A percentile compares a stretch with the other conserved stretches of the same genome.
These are phyloP conservation scores for Pelagophyceae sp. DNA, from an alignment of 352 stramenopile species.

Conservation along the genomic window DNA sequence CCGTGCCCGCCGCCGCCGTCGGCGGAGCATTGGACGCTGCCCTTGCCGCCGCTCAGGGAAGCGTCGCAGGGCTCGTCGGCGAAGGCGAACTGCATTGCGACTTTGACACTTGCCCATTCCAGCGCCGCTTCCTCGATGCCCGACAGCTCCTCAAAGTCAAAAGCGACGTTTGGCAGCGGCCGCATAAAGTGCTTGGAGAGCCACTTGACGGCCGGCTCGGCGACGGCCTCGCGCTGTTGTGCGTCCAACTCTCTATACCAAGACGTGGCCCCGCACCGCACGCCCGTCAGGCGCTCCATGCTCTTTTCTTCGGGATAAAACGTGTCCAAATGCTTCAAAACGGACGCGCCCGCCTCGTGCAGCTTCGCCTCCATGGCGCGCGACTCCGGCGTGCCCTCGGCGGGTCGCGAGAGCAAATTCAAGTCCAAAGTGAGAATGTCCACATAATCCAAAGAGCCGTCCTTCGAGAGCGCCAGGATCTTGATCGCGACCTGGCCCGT, in stretches of 20 bases:
- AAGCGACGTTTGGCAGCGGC: neutral
- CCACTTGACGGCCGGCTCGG: neutral
- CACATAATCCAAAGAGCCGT: neutral
- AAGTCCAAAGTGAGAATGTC: neutral
- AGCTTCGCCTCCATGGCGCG: neutral
- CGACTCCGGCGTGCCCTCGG: neutral
- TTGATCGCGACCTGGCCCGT: conserved; percentile 8
- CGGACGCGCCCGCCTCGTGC: neutral
- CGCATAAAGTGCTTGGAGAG: no score
- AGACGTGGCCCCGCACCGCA: neutral
- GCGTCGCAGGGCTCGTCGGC: neutral
- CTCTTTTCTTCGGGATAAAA: no score
- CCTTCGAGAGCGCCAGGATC: neutral
- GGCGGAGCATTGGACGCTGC: neutral
- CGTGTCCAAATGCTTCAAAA: neutral
- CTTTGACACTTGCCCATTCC: neutral
- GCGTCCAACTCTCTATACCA: neutral
- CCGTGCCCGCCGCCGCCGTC: conserved; percentile 1
- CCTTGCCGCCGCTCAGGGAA: neutral
- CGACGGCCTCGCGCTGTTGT: neutral
- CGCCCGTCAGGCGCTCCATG: neutral
- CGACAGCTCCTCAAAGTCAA: neutral
- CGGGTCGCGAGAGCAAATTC: neutral
- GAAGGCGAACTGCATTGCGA: neutral
- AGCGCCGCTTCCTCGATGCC: neutral